Evolutionary conservation across 805 yeast species (phyloP), one percentile per base, ranked within the genome.

Genomic region (Suhomyces xylopsoci): DNA sequence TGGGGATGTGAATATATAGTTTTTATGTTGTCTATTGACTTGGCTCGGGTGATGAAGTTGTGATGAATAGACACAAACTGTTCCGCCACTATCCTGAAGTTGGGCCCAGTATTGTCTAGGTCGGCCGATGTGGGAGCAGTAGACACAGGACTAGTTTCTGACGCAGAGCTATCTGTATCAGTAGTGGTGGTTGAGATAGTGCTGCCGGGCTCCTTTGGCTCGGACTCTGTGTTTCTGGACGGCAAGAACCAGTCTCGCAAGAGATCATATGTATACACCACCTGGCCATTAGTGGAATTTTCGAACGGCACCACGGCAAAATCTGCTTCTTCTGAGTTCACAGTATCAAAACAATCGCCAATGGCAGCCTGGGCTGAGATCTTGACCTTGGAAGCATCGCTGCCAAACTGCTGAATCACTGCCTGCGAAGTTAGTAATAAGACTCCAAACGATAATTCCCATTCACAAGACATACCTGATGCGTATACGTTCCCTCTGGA

Each of bases 201-300:
- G 32, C n/a, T 28, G n/a, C 32, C 32, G 1, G 12, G 32, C 14
- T n/a, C n/a, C n/a, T 10, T 28, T 28, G 32, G 32, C 38, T 51
- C 51, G 24, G 19, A 58, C 58, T 17, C 56, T 57, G n/a, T 66
- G 2, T 32, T 5, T 8, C 15, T 38, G 20, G 41, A 14, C 15
- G 41, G 70, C 24, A 79, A 64, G 53, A 77, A 78, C 81, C 85
- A 81, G 62, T 88, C 91, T 56, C 96, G 73, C 28, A 93, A 73
- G 12, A 91, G 72, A 63, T 91, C 97, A 65, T 89, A 85, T 0
- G 97, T 89, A 63, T 86, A 81, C 1, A 85, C 88, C 6, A 94
- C 99, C 58, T 87, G 92, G 0, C 99, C 99, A 67, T 93, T 94
- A 1, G 97, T 87, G 3, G 97, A 91, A 71, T 93, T 93, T 62